phyloP scores from a whole-genome alignment of 2,329 filamentous ascomycete genomes.

The Gaeumannomyces sp. region DNA sequence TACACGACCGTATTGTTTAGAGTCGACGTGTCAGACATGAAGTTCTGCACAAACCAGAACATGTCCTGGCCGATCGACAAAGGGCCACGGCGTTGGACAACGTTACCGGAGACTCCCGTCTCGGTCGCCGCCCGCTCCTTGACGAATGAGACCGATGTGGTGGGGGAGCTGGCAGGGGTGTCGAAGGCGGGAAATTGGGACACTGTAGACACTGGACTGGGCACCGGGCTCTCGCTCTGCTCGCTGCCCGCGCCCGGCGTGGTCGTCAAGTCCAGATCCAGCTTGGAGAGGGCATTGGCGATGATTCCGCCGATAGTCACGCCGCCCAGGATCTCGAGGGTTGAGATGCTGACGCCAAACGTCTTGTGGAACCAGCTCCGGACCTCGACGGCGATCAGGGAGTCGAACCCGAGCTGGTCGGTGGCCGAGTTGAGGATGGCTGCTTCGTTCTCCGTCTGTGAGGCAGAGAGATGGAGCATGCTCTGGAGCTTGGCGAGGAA shows the following conservation, averaged over 20 bases:
- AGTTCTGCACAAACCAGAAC: slow-evolving; percentile 31
- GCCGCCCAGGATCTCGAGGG: slow-evolving; percentile 35
- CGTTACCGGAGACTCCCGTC: too few relatives aligned
- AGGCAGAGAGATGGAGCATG: slow-evolving; percentile 13
- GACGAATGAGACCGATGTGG: too few relatives aligned
- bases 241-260: too few relatives aligned
- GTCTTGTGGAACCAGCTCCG: slow-evolving; percentile 42
- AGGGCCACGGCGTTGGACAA: too few relatives aligned
- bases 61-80: slow-evolving; percentile 30
- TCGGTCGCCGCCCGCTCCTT: too few relatives aligned
- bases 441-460: slow-evolving; percentile 12
- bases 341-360: slow-evolving; percentile 35
- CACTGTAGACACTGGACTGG: too few relatives aligned
- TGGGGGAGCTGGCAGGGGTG: too few relatives aligned
- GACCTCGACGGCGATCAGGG: slow-evolving; percentile 27
- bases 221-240: too few relatives aligned
- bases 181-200: too few relatives aligned
- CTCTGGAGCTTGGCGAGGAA: slow-evolving; percentile 12
- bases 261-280: too few relatives aligned
- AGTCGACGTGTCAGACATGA: slow-evolving; percentile 29
- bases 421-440: slow-evolving; percentile 16
- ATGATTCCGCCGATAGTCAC: too few relatives aligned
- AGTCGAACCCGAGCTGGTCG: slow-evolving; percentile 22
- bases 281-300: too few relatives aligned
- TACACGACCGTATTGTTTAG: slow-evolving; percentile 31